A percentile compares a stretch with the other conserved stretches of the same genome.
Evolutionary conservation across 495 filamentous ascomycete genomes (phyloP).

Genomic region (Penicillium goetzii): DNA sequence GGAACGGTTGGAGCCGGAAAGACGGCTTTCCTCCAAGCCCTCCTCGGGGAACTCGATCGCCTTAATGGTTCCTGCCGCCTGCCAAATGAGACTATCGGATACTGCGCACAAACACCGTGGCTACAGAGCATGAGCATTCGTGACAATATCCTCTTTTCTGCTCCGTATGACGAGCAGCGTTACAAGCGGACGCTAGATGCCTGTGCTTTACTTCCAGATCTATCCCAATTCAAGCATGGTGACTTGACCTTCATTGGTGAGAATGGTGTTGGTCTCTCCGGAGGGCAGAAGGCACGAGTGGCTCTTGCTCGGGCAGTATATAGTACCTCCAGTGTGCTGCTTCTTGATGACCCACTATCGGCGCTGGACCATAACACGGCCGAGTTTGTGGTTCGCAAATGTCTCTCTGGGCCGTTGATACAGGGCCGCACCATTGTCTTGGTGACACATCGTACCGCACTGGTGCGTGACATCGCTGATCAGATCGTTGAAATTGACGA

Average conservation of each 20-base stretch:
- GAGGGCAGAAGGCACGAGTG: constrained; percentile 71
- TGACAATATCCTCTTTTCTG: constrained; percentile 81
- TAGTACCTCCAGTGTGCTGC: constrained; percentile 62
- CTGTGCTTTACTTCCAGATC: constrained; percentile 66
- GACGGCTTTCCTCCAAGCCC: constrained; percentile 74
- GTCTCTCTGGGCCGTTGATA: constrained; percentile 66
- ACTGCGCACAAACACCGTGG: constrained; percentile 87
- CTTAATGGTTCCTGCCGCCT: constrained; percentile 58
- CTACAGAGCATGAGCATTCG: constrained; percentile 88
- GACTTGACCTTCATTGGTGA: constrained; percentile 73
- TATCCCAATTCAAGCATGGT: constrained; percentile 64
- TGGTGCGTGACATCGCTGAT: constrained; percentile 65
- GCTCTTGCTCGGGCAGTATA: constrained; percentile 73
- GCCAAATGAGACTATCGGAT: constrained; percentile 72
- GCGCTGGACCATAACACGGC: constrained; percentile 78
- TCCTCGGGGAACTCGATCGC: constrained; percentile 78
- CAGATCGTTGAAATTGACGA: constrained; percentile 69
- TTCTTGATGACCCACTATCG: constrained; percentile 72
- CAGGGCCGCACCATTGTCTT: constrained; percentile 66
- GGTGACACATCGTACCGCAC: constrained; percentile 76
- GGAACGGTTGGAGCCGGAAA: constrained; percentile 83
- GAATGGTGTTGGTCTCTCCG: constrained; percentile 69
- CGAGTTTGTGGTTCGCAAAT: constrained; percentile 67
- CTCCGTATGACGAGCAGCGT: constrained; percentile 65
- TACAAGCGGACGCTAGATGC: constrained; percentile 64